Evolutionary conservation across 2,329 filamentous ascomycete species (phyloP).

Genomic region (Colletotrichum aenigma): DNA sequence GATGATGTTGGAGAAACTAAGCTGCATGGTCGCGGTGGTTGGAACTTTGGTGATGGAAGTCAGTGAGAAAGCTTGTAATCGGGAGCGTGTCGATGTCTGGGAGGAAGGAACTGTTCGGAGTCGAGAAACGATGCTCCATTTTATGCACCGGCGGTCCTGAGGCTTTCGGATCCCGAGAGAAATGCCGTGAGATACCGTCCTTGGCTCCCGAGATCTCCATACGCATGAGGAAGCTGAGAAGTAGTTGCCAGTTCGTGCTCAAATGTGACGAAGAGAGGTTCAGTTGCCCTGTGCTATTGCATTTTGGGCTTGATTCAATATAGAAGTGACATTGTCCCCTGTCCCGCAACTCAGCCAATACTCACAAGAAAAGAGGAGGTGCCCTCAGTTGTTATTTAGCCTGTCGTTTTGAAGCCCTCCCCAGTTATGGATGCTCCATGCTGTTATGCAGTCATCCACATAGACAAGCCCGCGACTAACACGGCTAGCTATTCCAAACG

Average conservation of each 20-base stretch:
- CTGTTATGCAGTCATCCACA: not conserved
- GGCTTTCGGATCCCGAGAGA: not conserved
- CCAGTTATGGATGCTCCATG: rapidly evolving
- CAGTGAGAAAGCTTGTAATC: rapidly evolving
- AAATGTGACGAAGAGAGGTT: not conserved
- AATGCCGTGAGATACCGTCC: not conserved
- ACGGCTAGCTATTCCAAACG: not conserved
- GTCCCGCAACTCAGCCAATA: not conserved
- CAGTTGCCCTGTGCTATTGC: rapidly evolving
- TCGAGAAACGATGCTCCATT: rapidly evolving
- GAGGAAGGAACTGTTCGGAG: not conserved
- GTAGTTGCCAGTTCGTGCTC: rapidly evolving
- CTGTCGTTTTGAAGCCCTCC: rapidly evolving
- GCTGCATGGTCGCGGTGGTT: not conserved
- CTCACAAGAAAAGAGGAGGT: not conserved
- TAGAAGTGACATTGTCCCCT: rapidly evolving
- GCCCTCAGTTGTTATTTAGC: not conserved
- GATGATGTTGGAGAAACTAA: not conserved
- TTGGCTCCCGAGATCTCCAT: not conserved
- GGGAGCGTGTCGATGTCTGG: not conserved
- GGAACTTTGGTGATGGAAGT: rapidly evolving
- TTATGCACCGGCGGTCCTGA: not conserved
- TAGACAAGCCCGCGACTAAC: not conserved
- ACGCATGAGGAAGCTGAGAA: not conserved
- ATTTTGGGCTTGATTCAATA: not conserved